phyloP scores from a whole-genome alignment of 176 grass and related monocot species.

The Hsuehochloa calcarea region DNA sequence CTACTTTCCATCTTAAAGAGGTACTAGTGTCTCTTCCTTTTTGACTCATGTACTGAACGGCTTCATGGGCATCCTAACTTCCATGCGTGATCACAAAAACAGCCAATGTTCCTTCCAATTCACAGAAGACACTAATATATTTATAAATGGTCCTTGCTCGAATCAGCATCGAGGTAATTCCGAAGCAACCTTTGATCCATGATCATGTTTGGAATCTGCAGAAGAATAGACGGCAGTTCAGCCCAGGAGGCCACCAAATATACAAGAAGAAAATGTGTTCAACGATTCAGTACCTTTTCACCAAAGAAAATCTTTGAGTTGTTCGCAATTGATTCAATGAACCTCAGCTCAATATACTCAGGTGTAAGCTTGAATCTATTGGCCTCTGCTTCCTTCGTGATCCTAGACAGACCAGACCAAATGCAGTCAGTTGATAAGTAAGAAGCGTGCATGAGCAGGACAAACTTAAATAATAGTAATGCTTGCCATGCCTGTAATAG shows the following conservation, averaged over 20 bases:
- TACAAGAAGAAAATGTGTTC: not conserved
- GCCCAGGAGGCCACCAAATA: not conserved
- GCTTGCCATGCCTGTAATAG: conserved; percentile 63
- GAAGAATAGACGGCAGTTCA: conserved; percentile 10
- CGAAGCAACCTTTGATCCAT: conserved; percentile 35
- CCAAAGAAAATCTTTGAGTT: conserved; percentile 99
- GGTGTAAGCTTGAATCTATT: conserved; percentile 92
- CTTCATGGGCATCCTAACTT: conserved; percentile 22
- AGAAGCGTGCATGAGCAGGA: not conserved
- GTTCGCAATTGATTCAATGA: conserved; percentile 89
- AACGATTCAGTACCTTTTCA: conserved; percentile 62
- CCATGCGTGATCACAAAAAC: conserved; percentile 15
- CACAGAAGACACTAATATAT: conserved; percentile 14
- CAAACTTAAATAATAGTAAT: not conserved
- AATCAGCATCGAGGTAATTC: conserved; percentile 18
- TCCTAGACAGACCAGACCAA: conserved; percentile 46
- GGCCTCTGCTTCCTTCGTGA: conserved; percentile 91
- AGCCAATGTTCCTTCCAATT: not conserved
- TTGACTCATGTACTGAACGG: not conserved
- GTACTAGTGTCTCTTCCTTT: conserved; percentile 12
- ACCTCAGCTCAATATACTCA: conserved; percentile 87
- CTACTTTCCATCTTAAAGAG: not conserved
- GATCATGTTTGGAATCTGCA: conserved; percentile 33
- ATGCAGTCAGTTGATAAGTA: not conserved
- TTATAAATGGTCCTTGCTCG: conserved; percentile 33